These are phyloP conservation scores for Thuja plicata DNA, from an alignment of 83 land plant species.

Conservation along the genomic window DNA sequence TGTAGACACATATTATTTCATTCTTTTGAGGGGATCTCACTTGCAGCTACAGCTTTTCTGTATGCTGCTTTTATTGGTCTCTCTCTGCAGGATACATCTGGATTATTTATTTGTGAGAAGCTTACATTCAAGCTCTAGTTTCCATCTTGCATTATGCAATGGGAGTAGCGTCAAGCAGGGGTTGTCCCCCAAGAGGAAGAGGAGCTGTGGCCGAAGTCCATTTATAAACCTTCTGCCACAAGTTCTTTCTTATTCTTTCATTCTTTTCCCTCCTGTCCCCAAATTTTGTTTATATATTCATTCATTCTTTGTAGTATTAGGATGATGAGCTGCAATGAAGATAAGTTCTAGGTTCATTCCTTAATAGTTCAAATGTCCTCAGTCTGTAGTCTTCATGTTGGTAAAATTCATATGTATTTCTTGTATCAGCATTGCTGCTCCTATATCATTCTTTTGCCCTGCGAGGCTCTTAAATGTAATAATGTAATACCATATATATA, in stretches of 20 bases:
- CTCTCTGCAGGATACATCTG: neutral
- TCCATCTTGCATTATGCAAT: constrained; percentile 2
- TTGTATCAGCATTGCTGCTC: too few relatives aligned
- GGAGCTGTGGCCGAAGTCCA: neutral
- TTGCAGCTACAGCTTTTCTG: neutral
- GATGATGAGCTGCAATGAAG: constrained; percentile 13
- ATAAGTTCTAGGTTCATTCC: neutral
- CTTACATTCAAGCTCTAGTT: neutral
- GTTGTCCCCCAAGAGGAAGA: neutral
- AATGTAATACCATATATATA: too few relatives aligned
- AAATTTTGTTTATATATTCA: constrained; percentile 8
- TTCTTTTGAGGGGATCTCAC: constrained; percentile 9
- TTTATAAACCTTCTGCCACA: neutral
- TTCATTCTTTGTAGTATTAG: constrained; percentile 13
- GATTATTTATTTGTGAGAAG: neutral
- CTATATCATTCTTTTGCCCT: too few relatives aligned
- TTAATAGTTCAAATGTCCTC: neutral
- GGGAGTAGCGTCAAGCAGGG: neutral
- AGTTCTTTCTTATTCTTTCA: neutral
- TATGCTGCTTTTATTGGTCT: neutral
- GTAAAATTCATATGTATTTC: too few relatives aligned
- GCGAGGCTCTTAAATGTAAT: too few relatives aligned
- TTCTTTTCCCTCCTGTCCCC: neutral
- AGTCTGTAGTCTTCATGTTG: too few relatives aligned
- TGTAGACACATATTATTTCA: constrained; percentile 12